Evolutionary conservation across 2,329 filamentous ascomycete species (phyloP), one percentile per base, ranked within the genome.

Genomic region (Fusarium bulbicola): DNA sequence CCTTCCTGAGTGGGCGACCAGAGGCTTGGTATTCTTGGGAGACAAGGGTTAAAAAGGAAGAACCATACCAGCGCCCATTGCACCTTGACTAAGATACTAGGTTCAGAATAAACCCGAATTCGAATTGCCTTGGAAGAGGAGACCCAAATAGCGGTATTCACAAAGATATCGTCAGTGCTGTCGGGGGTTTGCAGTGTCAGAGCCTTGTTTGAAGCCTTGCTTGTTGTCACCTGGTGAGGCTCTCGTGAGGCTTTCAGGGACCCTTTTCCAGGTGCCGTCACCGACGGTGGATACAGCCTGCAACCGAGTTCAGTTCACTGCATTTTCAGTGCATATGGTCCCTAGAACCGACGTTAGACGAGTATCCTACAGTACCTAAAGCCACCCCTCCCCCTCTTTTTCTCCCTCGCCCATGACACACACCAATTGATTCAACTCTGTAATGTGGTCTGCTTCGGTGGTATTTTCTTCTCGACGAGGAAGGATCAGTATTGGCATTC

Each of bases 311-410:
- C 63, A 70, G 40, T 49, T 58, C 56, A 36, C 42, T 58, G 32
- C 42, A 37, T 26, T 20, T 39, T 28, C 63, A 43, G 37, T 45
- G 56, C 63, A 62, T 62, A 40, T 66, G 64, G 46, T 53, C 71
- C 71, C 63, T 64, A 66, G 68, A 76, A 73, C 66, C 73, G 73
- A 77, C 39, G 63, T 64, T 74, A 74, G 68, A 75, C 74, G 70
- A 69, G 63, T 54, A 36, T n/a, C 50, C 34, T 46, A 39, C 50
- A 37, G 16, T 30, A 59, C 57, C 45, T 28, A 52, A 15, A 50
- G 5, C 32, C 45, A 57, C 69, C 45, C 72, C 59, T 32, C 59
- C 59, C 54, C 60, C 47, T 50, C 39, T 45, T 26, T 28, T 53
- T 12, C 2, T 5, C 14, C 24, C 26, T 39, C n/a, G n/a, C 30